phyloP scores from a whole-genome alignment of 371 early-diverging fungal species.

The Scutellospora calospora region DNA sequence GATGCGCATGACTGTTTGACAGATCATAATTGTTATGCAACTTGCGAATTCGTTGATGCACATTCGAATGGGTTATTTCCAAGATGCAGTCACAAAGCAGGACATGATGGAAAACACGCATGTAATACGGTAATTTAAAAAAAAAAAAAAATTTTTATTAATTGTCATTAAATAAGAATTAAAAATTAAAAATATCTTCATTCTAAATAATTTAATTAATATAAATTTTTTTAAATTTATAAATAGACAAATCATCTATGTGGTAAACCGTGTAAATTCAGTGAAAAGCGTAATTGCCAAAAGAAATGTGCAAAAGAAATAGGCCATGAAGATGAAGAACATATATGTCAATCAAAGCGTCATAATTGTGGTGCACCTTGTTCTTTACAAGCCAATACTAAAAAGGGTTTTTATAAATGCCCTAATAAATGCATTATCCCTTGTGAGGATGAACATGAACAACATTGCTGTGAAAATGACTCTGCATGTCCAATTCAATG shows the following conservation, averaged over 20 bases:
- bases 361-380: slow-evolving; percentile 38
- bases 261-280: slow-evolving; percentile 18
- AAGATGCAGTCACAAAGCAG: slow-evolving; percentile 20
- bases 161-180: too few relatives aligned
- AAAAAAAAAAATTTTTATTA: too few relatives aligned
- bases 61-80: slow-evolving; percentile 6
- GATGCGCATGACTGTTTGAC: slow-evolving; percentile 34
- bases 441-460: slow-evolving; percentile 9
- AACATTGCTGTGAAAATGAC: slow-evolving; percentile 33
- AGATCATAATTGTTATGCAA: slow-evolving; percentile 24
- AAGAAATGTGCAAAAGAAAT: slow-evolving; percentile 30
- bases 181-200: too few relatives aligned
- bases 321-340: slow-evolving; percentile 36
- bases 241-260: slow-evolving; percentile 19
- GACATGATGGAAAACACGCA: slow-evolving; percentile 38
- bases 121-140: slow-evolving; percentile 6
- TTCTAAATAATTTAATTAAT: neutral
- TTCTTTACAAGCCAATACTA: slow-evolving; percentile 10
- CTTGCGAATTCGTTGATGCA: slow-evolving; percentile 16
- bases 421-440: slow-evolving; percentile 32
- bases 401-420: slow-evolving; percentile 30
- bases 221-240: neutral
- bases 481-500: slow-evolving; percentile 38
- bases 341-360: slow-evolving; percentile 27
- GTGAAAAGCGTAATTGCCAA: slow-evolving; percentile 34